These are phyloP conservation scores for Saccharomycopsis microspora DNA, from an alignment of 805 yeast genomes.

Conservation along the genomic window DNA sequence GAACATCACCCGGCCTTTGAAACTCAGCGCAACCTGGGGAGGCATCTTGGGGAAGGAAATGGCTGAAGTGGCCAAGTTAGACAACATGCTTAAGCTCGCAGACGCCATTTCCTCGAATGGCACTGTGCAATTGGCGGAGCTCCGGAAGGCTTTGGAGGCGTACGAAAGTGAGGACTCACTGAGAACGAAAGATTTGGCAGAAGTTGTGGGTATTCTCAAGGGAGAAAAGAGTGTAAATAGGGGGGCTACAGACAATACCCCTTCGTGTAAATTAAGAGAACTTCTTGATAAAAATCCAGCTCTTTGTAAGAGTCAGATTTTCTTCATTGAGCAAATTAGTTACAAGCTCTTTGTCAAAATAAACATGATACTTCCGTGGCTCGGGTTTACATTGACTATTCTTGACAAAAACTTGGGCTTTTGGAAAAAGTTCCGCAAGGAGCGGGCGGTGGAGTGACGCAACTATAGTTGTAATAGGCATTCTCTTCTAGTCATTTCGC, in stretches of 20 bases:
- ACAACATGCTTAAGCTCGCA: slow-evolving; percentile 24
- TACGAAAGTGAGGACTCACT: not conserved
- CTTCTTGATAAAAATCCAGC: slow-evolving; percentile 36
- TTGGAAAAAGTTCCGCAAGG: slow-evolving; percentile 33
- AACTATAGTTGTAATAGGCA: not conserved
- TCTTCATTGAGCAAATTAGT: slow-evolving; percentile 78
- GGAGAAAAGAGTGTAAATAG: not conserved
- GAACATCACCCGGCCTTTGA: slow-evolving; percentile 75
- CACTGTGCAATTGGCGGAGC: not conserved
- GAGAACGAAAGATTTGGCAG: not conserved
- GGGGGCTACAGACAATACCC: not conserved
- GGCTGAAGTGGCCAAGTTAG: slow-evolving; percentile 48
- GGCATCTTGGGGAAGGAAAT: slow-evolving; percentile 68
- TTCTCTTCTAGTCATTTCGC: no score
- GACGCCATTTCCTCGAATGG: not conserved
- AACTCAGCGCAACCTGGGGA: slow-evolving; percentile 81
- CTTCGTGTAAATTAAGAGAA: slow-evolving; percentile 9
- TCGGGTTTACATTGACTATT: slow-evolving; percentile 43
- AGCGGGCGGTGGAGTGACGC: not conserved
- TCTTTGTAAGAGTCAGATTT: slow-evolving; percentile 64
- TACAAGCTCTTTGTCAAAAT: slow-evolving; percentile 60
- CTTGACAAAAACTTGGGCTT: slow-evolving; percentile 40
- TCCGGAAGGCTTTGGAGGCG: not conserved
- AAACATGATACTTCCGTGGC: slow-evolving; percentile 20
- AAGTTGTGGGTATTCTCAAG: not conserved